These are phyloP conservation scores for Phialocephala subalpina DNA, from an alignment of 2,329 filamentous ascomycete species.

Conservation along the genomic window DNA sequence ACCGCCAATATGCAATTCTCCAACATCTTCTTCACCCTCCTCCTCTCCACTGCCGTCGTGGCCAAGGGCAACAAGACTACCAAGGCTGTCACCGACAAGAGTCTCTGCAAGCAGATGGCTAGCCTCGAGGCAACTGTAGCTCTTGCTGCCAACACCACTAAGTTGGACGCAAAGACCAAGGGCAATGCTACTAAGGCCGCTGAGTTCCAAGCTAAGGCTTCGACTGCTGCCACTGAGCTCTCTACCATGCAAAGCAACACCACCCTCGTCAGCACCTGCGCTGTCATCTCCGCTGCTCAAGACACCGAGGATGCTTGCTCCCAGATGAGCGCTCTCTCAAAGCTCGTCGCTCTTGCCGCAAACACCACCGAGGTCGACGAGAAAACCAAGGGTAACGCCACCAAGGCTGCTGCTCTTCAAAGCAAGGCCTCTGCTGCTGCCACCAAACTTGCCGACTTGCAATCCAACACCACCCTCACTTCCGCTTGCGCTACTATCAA, in stretches of 20 bases:
- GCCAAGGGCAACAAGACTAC: conserved; percentile 43
- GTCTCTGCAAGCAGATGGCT: conserved; percentile 45
- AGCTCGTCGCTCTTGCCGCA: conserved; percentile 40
- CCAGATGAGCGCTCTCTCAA: conserved; percentile 39
- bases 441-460: conserved; percentile 43
- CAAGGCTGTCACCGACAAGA: conserved; percentile 41
- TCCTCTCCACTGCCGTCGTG: conserved; percentile 35
- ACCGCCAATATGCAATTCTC: conserved; percentile 38
- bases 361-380: conserved; percentile 43
- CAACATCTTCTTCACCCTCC: conserved; percentile 35
- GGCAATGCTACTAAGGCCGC: conserved; percentile 47
- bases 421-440: conserved; percentile 40
- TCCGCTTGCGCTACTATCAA: conserved; percentile 43
- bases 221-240: conserved; percentile 41
- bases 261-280: conserved; percentile 46
- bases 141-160: conserved; percentile 44
- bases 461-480: conserved; percentile 47
- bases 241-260: conserved; percentile 45
- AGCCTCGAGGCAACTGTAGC: conserved; percentile 33
- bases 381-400: conserved; percentile 48
- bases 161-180: conserved; percentile 46
- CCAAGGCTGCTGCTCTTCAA: conserved; percentile 47
- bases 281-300: conserved; percentile 43
- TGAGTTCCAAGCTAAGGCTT: conserved; percentile 45
- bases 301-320: conserved; percentile 42